phyloP scores from a whole-genome alignment of 192 early-diverging fungal genomes.

The Dissophora globulifera region DNA sequence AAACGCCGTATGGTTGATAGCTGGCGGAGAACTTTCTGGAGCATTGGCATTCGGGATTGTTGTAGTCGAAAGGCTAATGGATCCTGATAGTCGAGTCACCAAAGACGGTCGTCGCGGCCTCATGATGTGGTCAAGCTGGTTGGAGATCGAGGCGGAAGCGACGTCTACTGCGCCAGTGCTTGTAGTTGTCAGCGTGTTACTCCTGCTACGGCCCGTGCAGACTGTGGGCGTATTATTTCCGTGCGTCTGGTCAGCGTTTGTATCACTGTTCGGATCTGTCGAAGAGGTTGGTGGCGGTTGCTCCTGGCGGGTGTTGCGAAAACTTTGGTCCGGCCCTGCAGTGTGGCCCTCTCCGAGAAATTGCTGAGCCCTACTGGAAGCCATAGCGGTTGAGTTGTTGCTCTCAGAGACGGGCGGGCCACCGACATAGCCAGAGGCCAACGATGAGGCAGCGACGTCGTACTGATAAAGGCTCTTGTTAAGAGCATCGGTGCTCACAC shows the following conservation, averaged over 20 bases:
- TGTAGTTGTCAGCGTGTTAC: conserved; percentile 33
- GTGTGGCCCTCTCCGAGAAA: background rate
- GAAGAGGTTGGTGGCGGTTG: background rate
- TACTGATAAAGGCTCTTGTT: conserved; percentile 21
- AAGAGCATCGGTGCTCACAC: conserved; percentile 4
- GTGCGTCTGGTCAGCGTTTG: background rate
- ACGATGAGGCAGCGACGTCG: no score
- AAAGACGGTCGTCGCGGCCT: conserved; percentile 34
- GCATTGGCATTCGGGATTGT: background rate
- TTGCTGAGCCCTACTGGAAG: conserved; percentile 24
- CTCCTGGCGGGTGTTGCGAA: background rate
- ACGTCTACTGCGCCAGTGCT: conserved; percentile 12
- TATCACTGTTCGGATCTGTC: conserved; percentile 14
- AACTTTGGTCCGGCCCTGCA: background rate
- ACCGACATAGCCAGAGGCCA: background rate
- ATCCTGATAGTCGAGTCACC: conserved; percentile 8
- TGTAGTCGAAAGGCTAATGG: conserved; percentile 5
- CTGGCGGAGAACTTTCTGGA: background rate
- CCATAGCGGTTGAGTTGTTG: background rate
- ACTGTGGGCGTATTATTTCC: conserved; percentile 14
- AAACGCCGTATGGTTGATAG: background rate
- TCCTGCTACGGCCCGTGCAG: conserved; percentile 46
- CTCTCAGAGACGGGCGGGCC: conserved; percentile 6
- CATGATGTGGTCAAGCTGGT: conserved; percentile 34
- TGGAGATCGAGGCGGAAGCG: conserved; percentile 14